Conservation (phyloP, 345 rosid genomes). For the Durio zibethinus region DNA sequence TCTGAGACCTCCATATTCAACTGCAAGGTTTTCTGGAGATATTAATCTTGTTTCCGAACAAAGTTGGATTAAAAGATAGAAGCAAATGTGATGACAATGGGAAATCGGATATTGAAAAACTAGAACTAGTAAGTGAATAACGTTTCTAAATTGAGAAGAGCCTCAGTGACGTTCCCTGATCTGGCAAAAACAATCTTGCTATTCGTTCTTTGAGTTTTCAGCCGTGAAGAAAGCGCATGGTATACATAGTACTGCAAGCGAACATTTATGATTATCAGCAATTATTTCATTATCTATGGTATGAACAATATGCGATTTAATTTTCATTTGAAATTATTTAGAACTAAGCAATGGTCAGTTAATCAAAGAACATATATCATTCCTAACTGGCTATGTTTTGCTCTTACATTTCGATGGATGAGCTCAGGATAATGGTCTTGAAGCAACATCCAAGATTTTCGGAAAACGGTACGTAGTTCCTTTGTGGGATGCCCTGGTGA, state of each 20-base stretch:
- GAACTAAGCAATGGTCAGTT: neutral
- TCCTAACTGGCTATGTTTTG: neutral
- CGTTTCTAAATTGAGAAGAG: slow-evolving; percentile 54
- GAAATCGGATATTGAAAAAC: neutral
- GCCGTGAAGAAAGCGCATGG: slow-evolving; percentile 30
- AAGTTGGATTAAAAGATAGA: neutral
- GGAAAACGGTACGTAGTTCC: slow-evolving; percentile 29
- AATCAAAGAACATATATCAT: neutral
- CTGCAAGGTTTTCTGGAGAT: slow-evolving; percentile 45
- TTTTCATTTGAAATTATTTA: neutral
- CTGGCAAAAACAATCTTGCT: slow-evolving; percentile 42
- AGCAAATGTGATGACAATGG: neutral
- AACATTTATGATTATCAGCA: slow-evolving; percentile 42
- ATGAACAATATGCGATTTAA: neutral
- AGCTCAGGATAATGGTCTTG: slow-evolving; percentile 52
- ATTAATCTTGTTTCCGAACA: slow-evolving; percentile 32
- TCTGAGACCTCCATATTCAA: slow-evolving; percentile 56
- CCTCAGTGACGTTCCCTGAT: slow-evolving; percentile 41
- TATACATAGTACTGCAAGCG: slow-evolving; percentile 57
- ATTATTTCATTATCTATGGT: neutral
- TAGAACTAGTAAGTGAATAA: neutral
- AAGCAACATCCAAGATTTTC: slow-evolving; percentile 26
- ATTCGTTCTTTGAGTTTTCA: slow-evolving; percentile 25
- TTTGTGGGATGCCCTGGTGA: slow-evolving; percentile 29
- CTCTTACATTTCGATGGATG: slow-evolving; percentile 39